Base-by-base conservation (phyloP, 2,329 filamentous ascomycete genomes). In the Calonectria honghensis region DNA sequence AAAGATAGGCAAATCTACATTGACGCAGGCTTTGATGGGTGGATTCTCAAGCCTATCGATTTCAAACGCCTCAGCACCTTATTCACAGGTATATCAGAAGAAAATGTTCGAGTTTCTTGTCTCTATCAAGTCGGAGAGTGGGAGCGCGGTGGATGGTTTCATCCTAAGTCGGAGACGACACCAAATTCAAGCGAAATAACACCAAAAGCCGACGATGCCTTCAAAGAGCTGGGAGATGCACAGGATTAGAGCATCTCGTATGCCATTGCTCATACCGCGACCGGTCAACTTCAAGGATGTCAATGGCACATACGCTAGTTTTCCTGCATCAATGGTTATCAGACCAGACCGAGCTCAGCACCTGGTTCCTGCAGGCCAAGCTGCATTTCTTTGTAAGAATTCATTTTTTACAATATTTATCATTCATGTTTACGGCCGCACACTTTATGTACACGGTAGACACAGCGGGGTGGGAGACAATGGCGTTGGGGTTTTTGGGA, bases 111-210 rank as follows among this genome's bases (percentile, higher is more conserved):
- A 24, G 84, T 90, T 24, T 84, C 87, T n/a, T 93, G 91, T 78
- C 82, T 96, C 0, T 97, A 97, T 81, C 84, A 88, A 57, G 87
- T 91, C 3, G 95, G 95, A 0, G 84, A 92, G 59, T 98, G 95
- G 96, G 95, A 97, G 79, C 87, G 88, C n/a, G 96, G 96, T 5
- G 96, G 96, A 1, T 98, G 95, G 95, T 97, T 98, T 67, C 72
- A 69, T 14, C 50, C 78, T 9, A 78, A 77, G 59, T 57, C 77
- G 3, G 51, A 52, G 1, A 51, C 75, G 10, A 76, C 73, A 1
- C 69, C 72, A 35, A 73, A 32, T 6, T 65, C 75, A 1, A 80
- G 78, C 48, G 76, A 82, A 11, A 76, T 69, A 3, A 84, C 82
- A 13, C 82, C 83, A 11, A 83, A 68, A 39, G 80, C 79, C 6